A percentile compares a stretch with the other conserved stretches of the same genome.
phyloP scores from a whole-genome alignment of 768 basidiomycete genomes.

The Rhodosporidiobolus odoratus region DNA sequence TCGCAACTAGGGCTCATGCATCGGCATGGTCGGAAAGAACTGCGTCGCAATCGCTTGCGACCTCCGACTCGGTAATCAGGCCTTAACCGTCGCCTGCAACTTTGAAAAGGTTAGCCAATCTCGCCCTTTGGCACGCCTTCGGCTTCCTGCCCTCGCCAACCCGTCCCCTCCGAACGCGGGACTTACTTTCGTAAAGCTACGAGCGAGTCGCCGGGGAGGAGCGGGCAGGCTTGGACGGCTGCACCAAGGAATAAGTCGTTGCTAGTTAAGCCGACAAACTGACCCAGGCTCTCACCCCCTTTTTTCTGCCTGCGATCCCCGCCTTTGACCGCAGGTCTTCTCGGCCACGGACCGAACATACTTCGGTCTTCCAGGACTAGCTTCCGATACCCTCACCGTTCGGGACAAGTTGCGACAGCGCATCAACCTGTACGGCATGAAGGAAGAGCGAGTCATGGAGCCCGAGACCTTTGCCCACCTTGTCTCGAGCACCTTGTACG shows the following conservation, averaged over 20 bases:
- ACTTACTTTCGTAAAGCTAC: no score
- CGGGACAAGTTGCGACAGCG: constrained; percentile 86
- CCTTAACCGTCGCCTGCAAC: constrained; percentile 77
- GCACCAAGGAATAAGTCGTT: no score
- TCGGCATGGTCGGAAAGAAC: constrained; percentile 98
- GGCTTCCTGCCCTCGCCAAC: no score
- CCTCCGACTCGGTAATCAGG: constrained; percentile 79
- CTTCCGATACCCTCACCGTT: constrained; percentile 88
- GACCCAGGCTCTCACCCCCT: neutral
- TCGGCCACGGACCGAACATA: constrained; percentile 87
- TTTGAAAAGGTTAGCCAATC: constrained; percentile 75
- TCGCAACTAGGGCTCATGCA: constrained; percentile 66
- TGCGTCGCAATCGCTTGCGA: constrained; percentile 99
- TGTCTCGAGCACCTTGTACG: constrained; percentile 90
- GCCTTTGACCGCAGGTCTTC: constrained; percentile 63
- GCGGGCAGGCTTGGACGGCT: no score
- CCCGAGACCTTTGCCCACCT: constrained; percentile 95
- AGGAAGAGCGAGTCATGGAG: constrained; percentile 93
- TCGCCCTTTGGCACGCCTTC: neutral
- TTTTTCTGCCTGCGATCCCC: neutral
- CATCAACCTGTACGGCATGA: constrained; percentile 99
- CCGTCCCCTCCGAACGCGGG: no score
- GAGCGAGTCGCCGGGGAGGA: no score
- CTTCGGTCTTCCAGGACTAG: constrained; percentile 85
- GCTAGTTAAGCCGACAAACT: neutral